These are phyloP conservation scores for Caloboletus firmus DNA, from an alignment of 1,284 basidiomycete genomes.

Conservation along the genomic window DNA sequence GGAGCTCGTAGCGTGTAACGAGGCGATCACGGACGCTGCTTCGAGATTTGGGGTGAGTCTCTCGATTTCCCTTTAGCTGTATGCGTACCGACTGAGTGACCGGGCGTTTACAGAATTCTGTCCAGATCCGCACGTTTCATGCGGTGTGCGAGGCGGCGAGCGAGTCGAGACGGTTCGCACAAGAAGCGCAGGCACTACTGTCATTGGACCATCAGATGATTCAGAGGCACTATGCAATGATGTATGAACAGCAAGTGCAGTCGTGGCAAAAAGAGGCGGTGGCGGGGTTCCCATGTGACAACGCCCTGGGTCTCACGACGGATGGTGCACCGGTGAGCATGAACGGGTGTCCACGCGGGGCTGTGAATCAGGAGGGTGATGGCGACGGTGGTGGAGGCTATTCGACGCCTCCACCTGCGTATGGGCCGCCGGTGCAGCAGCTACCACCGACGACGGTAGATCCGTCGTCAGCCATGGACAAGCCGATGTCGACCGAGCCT, in stretches of 20 bases:
- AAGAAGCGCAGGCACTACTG: conserved; percentile 22
- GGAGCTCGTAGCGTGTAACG: conserved; percentile 55
- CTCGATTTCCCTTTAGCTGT: not conserved
- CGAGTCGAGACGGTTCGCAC: conserved; percentile 26
- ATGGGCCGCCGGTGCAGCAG: not conserved
- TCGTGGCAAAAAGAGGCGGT: not conserved
- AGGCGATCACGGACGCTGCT: conserved; percentile 51
- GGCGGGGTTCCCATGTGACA: not conserved
- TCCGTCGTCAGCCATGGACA: not conserved
- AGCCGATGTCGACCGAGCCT: not conserved
- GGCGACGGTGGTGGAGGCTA: not conserved
- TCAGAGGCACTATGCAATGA: conserved; percentile 16
- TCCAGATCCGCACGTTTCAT: conserved; percentile 27
- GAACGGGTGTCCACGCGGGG: not conserved
- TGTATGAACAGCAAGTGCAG: conserved; percentile 2
- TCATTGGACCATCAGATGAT: conserved; percentile 23
- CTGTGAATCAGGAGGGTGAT: not conserved
- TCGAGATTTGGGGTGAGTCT: conserved; percentile 50
- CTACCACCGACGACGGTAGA: not conserved
- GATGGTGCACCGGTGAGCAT: conserved; percentile 28
- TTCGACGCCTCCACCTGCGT: conserved; percentile 8
- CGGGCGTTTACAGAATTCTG: conserved; percentile 15
- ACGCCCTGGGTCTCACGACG: conserved; percentile 5
- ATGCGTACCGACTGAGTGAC: not conserved
- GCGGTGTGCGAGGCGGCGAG: conserved; percentile 14